Base-by-base conservation (phyloP, 2,329 filamentous ascomycete genomes). In the Fusarium torreyae region DNA sequence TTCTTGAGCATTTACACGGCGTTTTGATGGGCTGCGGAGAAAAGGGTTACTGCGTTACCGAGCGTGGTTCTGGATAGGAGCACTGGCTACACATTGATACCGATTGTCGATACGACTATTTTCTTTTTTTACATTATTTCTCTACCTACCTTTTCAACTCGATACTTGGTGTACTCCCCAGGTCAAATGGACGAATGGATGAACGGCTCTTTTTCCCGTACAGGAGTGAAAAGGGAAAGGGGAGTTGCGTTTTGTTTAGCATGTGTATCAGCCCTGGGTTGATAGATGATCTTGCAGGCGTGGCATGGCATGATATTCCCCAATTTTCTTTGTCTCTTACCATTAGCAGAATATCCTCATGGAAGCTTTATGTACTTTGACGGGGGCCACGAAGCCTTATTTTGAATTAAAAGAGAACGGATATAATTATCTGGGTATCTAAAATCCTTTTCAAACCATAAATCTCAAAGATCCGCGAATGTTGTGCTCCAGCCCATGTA, bases 1-100 rank as follows among this genome's bases (percentile, higher is more conserved):
- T 55, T 63, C 42, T 71, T 74, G 66, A 76, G 74, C 74, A 76
- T 76, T 76, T 75, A 69, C 74, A 75, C 55, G 74, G 74, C 74
- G 74, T 76, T 76, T 60, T 60, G 31, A 55, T 68, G 34, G 72
- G 61, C 22, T 66, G 64, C 48, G 57, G 69, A 57, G 64, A 65
- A 74, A 73, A 61, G 62, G 68, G 44, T 28, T 66, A 61, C 48
- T 39, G 64, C 61, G 63, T 64, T 67, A 48, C 60, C 59, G 59
- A 40, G 56, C 28, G 57, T 65, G 55, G 64, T 64, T 66, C 63
- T 54, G 68, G 68, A 64, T 40, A 40, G 69, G 68, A 68, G 61
- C 63, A 68, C 55, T 55, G 64, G 66, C 34, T 52, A 67, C 28
- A 68, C 51, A 60, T 69, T 59, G 72, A 75, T 74, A 75, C 69